Evolutionary conservation across 129 eudicot species (phyloP), one percentile per base, ranked within the genome.

Genomic region (Deinandra increscens): DNA sequence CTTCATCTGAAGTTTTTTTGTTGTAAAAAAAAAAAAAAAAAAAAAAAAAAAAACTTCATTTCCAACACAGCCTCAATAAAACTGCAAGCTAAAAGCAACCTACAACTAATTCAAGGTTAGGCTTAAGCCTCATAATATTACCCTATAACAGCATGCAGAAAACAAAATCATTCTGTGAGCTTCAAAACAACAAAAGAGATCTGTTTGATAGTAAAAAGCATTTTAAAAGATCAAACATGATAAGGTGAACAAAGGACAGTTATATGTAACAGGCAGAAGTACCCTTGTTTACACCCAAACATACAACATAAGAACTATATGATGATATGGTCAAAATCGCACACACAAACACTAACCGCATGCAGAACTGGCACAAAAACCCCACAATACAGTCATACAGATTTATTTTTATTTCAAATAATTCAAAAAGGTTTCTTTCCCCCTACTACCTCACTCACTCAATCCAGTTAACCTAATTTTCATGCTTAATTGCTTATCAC

Each of bases 1-100:
- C 22, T 59, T 71, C 43, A 29, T 58, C 60, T 59, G 59, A 71
- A 71, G 19, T 71, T 33, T 46, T n/a, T n/a, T n/a, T n/a, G n/a
- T n/a, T n/a, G n/a, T n/a, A n/a, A n/a, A n/a, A n/a, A n/a, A n/a
- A n/a, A n/a, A n/a, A n/a, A n/a, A n/a, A n/a, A n/a, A n/a, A n/a
- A n/a, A n/a, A n/a, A n/a, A n/a, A n/a, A n/a, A 59, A 44, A 71
- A 41, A 58, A 31, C 4, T 14, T 14, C 20, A 71, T 46, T 55
- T 2, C 42, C 39, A 56, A 39, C 66, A 51, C 12, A 60, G 22
- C 43, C 43, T 12, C 41, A 14, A 31, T 33, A 31, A 4, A 20
- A 31, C 31, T 31, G 20, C 7, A 13, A 13, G 36, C 48, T 69
- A 53, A 69, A 53, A 14, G 64, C 64, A 37, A 53, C 75, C 50